Conservation (phyloP, 139 green algal genomes). For the Coccomyxa sp. region DNA sequence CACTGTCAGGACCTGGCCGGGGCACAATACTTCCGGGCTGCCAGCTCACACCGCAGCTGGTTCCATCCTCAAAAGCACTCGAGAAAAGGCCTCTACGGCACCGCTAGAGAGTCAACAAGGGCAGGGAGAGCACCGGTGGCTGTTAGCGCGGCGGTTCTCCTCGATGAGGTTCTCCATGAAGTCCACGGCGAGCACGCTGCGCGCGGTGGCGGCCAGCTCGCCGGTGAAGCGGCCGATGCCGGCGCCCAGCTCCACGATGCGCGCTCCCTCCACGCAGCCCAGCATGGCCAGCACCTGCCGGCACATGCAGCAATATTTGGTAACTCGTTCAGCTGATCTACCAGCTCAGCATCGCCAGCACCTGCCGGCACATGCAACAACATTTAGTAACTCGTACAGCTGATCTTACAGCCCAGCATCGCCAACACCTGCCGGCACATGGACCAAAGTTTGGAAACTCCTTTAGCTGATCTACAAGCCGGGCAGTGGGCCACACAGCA, state of each 20-base stretch:
- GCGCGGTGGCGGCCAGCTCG: constrained; percentile 54
- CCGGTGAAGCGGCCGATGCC: constrained; percentile 88
- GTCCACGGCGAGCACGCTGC: constrained; percentile 68
- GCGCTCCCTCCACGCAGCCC: constrained; percentile 54
- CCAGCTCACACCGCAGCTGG: too few species aligned
- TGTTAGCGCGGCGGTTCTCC: constrained; percentile 56
- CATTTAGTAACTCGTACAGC: too few species aligned
- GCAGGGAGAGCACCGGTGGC: neutral
- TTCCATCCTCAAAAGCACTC: too few species aligned
- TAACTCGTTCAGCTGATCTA: neutral
- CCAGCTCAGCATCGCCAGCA: neutral
- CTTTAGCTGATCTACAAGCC: neutral
- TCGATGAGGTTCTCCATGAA: constrained; percentile 82
- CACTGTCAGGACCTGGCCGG: too few species aligned
- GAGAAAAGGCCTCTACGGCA: too few species aligned
- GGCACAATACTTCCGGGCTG: too few species aligned
- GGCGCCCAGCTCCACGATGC: constrained; percentile 80
- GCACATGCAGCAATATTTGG: neutral
- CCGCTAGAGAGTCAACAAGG: too few species aligned
- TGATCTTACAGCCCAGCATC: constrained; percentile 66
- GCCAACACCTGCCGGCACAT: constrained; percentile 59
- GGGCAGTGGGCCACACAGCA: neutral
- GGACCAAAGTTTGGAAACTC: neutral
- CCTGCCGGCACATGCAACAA: neutral
- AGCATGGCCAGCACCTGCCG: constrained; percentile 73